phyloP scores from a whole-genome alignment of 2,329 filamentous ascomycete species.

The Curvularia sp. region DNA sequence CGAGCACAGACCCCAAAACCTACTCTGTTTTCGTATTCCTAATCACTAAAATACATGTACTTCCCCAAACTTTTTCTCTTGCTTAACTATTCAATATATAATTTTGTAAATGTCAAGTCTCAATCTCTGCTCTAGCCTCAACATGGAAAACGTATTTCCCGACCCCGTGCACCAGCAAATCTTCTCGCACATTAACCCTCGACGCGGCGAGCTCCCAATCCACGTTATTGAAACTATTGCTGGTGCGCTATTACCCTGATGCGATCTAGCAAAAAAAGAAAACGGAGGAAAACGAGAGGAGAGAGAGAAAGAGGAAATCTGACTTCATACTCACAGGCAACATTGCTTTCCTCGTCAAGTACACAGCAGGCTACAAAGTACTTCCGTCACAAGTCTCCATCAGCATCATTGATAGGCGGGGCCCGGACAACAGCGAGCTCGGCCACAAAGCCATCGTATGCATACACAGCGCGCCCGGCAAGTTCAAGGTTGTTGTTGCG shows the following conservation, averaged over 20 bases:
- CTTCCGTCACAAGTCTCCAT: constrained; percentile 10
- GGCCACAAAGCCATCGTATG: constrained; percentile 13
- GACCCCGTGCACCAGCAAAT: constrained; percentile 15
- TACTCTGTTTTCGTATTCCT: background rate
- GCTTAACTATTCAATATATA: background rate
- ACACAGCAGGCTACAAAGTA: constrained; percentile 2
- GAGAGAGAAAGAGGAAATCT: background rate
- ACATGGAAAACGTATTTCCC: background rate
- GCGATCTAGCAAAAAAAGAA: background rate
- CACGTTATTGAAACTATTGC: constrained; percentile 10
- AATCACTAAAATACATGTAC: background rate
- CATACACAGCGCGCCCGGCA: constrained; percentile 6
- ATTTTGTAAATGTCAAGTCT: background rate
- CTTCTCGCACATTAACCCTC: constrained; percentile 9
- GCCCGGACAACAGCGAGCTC: constrained; percentile 5
- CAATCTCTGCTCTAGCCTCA: background rate
- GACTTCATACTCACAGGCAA: constrained; percentile 1
- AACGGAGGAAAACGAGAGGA: background rate
- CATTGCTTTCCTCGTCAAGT: constrained; percentile 17
- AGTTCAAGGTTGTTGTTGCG: constrained; percentile 11
- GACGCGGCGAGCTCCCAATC: constrained; percentile 3
- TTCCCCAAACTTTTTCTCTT: background rate
- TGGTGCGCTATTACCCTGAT: background rate
- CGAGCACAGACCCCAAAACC: background rate
- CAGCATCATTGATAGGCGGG: constrained; percentile 11